These are phyloP conservation scores for Penicillium sp. DNA, from an alignment of 2,329 filamentous ascomycete genomes.

Conservation along the genomic window DNA sequence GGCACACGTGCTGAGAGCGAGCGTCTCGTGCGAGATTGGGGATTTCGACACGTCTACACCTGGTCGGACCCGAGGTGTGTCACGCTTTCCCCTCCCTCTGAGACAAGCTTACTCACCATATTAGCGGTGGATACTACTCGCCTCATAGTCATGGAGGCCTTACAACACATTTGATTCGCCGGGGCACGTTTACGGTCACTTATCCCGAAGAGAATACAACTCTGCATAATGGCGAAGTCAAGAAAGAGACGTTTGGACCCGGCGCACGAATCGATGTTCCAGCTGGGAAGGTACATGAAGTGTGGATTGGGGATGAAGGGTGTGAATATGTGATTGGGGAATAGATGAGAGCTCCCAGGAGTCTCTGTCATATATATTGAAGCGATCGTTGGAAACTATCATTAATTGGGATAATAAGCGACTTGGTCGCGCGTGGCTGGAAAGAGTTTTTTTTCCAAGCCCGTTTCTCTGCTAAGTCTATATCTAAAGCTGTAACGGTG, in stretches of 20 bases:
- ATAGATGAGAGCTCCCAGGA: conserved; percentile 28
- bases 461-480: background rate
- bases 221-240: conserved; percentile 31
- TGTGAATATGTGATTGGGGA: conserved; percentile 67
- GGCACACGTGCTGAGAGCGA: conserved; percentile 54
- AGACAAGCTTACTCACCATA: background rate
- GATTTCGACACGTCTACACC: conserved; percentile 63
- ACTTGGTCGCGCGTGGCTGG: background rate
- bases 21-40: conserved; percentile 59
- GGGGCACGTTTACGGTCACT: conserved; percentile 60
- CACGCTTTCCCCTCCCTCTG: background rate
- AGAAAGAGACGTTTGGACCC: conserved; percentile 59
- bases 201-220: conserved; percentile 56
- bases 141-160: conserved; percentile 60
- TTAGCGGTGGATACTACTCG: conserved; percentile 62
- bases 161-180: conserved; percentile 64
- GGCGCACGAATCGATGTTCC: conserved; percentile 62
- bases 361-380: background rate
- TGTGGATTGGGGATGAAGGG: conserved; percentile 62
- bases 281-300: conserved; percentile 60
- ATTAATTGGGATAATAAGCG: background rate
- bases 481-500: background rate
- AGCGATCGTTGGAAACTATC: no score
- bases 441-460: background rate
- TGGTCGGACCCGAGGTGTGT: conserved; percentile 62